Conservation (phyloP, 2,329 filamentous ascomycete genomes). For the Cylindrodendrum hubeiense region DNA sequence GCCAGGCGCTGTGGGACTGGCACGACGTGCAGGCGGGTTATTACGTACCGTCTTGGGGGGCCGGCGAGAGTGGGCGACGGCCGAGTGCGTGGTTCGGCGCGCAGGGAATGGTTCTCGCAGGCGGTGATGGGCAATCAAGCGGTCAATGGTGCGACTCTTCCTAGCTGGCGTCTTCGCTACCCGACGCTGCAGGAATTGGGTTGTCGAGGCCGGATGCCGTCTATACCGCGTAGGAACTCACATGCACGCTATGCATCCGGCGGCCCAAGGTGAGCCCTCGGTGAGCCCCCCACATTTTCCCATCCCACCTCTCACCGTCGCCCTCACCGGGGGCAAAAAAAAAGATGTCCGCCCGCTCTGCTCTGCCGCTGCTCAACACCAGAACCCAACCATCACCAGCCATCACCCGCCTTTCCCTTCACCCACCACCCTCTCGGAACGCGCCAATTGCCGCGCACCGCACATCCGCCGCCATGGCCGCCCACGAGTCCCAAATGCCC, state of each 20-base stretch:
- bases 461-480: constrained; percentile 35
- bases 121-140: too few species aligned
- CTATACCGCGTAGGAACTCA: not conserved
- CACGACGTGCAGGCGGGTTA: too few species aligned
- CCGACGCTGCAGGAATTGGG: too few species aligned
- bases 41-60: too few species aligned
- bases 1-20: too few species aligned
- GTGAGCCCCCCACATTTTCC: constrained; percentile 35
- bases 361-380: constrained; percentile 35
- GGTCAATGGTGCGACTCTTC: too few species aligned
- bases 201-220: not conserved
- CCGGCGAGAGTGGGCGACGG: too few species aligned
- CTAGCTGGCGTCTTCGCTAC: too few species aligned
- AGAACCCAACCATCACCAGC: constrained; percentile 16
- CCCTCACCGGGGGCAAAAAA: constrained; percentile 42
- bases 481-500: constrained; percentile 66
- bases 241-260: not conserved
- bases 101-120: too few species aligned
- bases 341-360: constrained; percentile 36
- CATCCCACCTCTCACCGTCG: constrained; percentile 33
- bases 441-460: constrained; percentile 33
- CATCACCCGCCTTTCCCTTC: constrained; percentile 15
- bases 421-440: not conserved
- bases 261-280: not conserved
- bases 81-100: too few species aligned